Base-by-base conservation (phyloP, 2,329 filamentous ascomycete species). In the Allantophomopsis cytisporea region DNA sequence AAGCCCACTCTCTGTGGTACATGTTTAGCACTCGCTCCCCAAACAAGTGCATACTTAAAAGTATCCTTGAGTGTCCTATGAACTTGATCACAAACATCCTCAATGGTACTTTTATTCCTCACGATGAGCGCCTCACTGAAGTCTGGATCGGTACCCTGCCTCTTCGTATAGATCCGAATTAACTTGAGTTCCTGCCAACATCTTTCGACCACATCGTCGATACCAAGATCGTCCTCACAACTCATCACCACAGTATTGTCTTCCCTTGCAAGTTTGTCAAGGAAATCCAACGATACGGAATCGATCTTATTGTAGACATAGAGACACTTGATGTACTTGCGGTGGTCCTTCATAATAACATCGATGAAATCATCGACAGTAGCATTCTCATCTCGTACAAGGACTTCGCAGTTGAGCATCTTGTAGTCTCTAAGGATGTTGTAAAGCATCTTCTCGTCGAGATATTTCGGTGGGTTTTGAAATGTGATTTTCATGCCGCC, bases 261-360 rank as follows among this genome's bases (percentile, higher is more conserved):
- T 63, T 98, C 93, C 44, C 87, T 80, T 5, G 93, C 91, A 16
- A 98, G 70, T 57, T 82, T 78, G 66, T 98, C 84, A 36, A 98
- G 74, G 62, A 93, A 94, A 57, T 95, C 87, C 48, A 98, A 74
- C 33, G 83, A 89, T 44, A 98, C 84, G 58, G 77, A 81, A 65
- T 98, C 91, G 64, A 98, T 94, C 66, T 98, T 98, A 80, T 98
- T 98, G 77, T 98, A 98, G 23, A 96, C 89, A 63, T 98, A 98
- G 23, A 98, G 71, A 56, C 85, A 80, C 58, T 52, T 76, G 67
- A 98, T 95, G 68, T 98, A 98, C 61, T 94, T 98, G 56, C 91
- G 72, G 67, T 98, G 91, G 57, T 95, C 86, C 62, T 91, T 94
- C 89, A 96, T 96, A 62, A 98, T 95, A 45, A 95, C 87, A 60